Evolutionary conservation across 768 basidiomycete species (phyloP).

Genomic region (Rhizopogon vinicolor): DNA sequence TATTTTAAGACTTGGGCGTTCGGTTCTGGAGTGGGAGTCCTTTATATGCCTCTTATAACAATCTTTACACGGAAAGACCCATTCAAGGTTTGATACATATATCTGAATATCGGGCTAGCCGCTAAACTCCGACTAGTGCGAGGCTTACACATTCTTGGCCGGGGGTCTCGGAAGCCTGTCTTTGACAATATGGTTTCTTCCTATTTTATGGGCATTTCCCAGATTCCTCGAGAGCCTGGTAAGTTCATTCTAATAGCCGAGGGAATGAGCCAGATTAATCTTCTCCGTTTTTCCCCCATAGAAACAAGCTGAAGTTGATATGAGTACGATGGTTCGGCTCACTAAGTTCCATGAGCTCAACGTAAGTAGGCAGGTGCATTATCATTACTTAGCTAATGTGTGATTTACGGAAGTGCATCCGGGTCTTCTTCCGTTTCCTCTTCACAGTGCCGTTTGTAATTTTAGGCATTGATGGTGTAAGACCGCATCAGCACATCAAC

Average conservation of each 20-base stretch:
- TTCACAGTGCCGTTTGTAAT: conserved; percentile 63
- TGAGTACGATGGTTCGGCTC: conserved; percentile 59
- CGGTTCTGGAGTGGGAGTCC: conserved; percentile 56
- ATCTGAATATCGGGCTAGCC: background rate
- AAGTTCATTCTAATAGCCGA: conserved; percentile 15
- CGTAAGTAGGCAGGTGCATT: conserved; percentile 36
- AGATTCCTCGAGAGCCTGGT: conserved; percentile 60
- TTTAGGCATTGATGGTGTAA: conserved; percentile 65
- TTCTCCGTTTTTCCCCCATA: conserved; percentile 17
- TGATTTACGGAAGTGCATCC: conserved; percentile 46
- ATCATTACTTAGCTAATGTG: background rate
- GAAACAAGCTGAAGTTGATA: conserved; percentile 62
- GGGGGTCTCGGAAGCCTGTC: conserved; percentile 67
- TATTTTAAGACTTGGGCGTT: conserved; percentile 74
- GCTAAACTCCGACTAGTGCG: conserved; percentile 39
- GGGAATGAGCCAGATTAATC: background rate
- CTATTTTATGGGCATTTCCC: conserved; percentile 70
- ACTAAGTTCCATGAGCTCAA: conserved; percentile 83
- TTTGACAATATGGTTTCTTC: conserved; percentile 71
- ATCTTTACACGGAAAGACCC: conserved; percentile 56
- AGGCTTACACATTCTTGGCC: conserved; percentile 64
- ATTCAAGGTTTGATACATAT: conserved; percentile 41
- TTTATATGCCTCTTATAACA: conserved; percentile 69
- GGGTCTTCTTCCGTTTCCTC: conserved; percentile 68
- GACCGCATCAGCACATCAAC: conserved; percentile 60